Base-by-base conservation (phyloP, 805 yeast species). In the Cyberlindnera misumaiensis region DNA sequence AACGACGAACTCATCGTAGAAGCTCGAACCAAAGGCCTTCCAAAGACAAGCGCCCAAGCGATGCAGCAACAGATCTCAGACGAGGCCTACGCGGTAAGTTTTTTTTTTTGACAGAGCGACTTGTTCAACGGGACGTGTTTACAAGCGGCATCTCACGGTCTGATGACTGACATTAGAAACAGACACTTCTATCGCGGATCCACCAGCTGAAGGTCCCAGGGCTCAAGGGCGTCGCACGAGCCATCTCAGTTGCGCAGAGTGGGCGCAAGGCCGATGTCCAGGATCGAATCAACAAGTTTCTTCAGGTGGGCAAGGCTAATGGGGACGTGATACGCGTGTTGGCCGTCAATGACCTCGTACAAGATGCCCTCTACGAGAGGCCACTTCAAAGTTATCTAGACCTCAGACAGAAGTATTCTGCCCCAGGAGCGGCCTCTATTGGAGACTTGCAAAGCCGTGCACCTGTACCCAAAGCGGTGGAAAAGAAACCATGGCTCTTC, bases 221-320 rank as follows among this genome's bases (percentile, higher is more conserved):
- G 39, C 62, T 80, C 39, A 79, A 78, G 55, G 67, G 62, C 14
- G 51, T 80, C 1, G 71, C 80, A 27, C 64, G 73, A 32, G 51
- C 76, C 2, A 51, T 78, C 13, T 70, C 72, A 2, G 56, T 80
- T 14, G 58, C 75, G 2, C 49, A 63, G 9, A 51, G 68, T 5
- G 94, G 93, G 1, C 62, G 77, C 28, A 86, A 85, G 57, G 68
- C 70, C 15, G 81, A 74, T 26, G 58, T 84, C 11, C 70, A 70
- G 38, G 77, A 74, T 27, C 64, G 87, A 26, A 57, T 85, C 6
- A 53, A 62, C 35, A 61, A 59, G n/a, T 71, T 63, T 46, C 46
- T 78, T 28, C 60, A 61, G 22, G 64, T 60, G 31, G 77, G 77
- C 1, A 49, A 53, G 26, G 52, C 63, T 4, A 49, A 54, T n/a